Evolutionary conservation across 2,329 filamentous ascomycete species (phyloP), one percentile per base, ranked within the genome.

Genomic region (Ophiosphaerella narmari): DNA sequence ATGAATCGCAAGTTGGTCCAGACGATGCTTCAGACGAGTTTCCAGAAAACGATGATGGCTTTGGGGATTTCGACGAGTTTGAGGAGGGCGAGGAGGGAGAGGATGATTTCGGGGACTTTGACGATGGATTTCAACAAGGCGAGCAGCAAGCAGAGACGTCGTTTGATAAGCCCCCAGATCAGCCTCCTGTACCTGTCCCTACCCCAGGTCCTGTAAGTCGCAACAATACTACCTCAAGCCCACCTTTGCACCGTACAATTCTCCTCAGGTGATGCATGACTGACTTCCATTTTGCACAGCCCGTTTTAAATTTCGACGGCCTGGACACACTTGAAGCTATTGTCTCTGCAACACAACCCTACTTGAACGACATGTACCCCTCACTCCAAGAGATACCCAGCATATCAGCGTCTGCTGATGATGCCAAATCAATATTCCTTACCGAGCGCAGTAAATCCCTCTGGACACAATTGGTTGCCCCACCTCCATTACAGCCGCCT

Each of bases 391-490:
- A 68, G 11, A 58, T 70, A 80, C 38, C 81, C 79, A 49, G 77
- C 80, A 48, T 72, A 59, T 73, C 73, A 5, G 54, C 62, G 12
- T 66, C 59, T 49, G 39, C 58, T 48, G 60, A 66, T 33, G 60
- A 60, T 14, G 56, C 59, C 4, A 60, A 62, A 21, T 70, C 70
- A 9, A 72, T 70, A 39, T 69, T 97, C 74, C 85, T 90, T 46
- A 95, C 90, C 35, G 88, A 91, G 44, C 86, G 92, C 50, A 95
- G 90, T 54, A 86, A 90, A 48, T 97, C 94, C 0, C 80, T 99
- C 31, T 99, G 94, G 94, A 91, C 92, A 35, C 94, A 99, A 77
- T 85, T 99, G 4, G 91, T 97, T 26, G 93, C 93, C 2, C 93
- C 94, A 16, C 94, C 94, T 2, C 92, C 94, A 2, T 84, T 99